Base-by-base conservation (phyloP, 225 moss, liverwort and hornwort genomes). In the Sphagnum contortum region DNA sequence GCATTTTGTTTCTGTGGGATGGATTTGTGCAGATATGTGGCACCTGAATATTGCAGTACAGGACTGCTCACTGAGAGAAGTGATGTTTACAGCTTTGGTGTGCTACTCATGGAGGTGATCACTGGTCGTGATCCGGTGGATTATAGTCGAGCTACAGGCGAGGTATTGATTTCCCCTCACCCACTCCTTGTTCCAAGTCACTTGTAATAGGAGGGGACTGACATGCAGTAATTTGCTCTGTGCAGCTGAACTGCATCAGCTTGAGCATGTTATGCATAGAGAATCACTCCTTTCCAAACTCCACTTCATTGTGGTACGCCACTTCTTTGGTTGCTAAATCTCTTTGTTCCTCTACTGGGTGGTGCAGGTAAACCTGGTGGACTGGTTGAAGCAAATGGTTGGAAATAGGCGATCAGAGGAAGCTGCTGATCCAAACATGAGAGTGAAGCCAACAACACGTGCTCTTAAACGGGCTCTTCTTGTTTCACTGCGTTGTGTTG, bases 341-440 rank as follows among this genome's bases (percentile, higher is more conserved):
- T 29, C 29, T 29, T 29, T 1, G 29, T 29, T 29, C 29, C 14
- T 58, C 29, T 6, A 13, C 29, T 13, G 49, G 5, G 6, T 3
- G 48, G 6, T 69, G 78, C 86, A 95, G 95, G 92, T 96, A 49
- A 96, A 96, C 65, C 78, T 96, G 66, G 96, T 96, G 64, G 96
- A 96, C 73, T 96, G 96, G 96, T 84, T 96, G 72, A 96, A 96
- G 75, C 88, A 92, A 78, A 96, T 96, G 96, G 96, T 96, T 48
- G 96, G 96, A 55, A 96, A 87, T 71, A 87, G 96, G 80, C 88
- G 92, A 69, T 96, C 96, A 69, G 96, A 96, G 75, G 96, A 96
- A 79, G 96, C 92, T 77, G 96, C 96, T 60, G 96, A 96, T 89
- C 96, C 96, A 71, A 75, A 77, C 69, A 78, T 96, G 81, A 90